Conservation (phyloP, 2,329 filamentous ascomycete species). For the Endothia cerciana region DNA sequence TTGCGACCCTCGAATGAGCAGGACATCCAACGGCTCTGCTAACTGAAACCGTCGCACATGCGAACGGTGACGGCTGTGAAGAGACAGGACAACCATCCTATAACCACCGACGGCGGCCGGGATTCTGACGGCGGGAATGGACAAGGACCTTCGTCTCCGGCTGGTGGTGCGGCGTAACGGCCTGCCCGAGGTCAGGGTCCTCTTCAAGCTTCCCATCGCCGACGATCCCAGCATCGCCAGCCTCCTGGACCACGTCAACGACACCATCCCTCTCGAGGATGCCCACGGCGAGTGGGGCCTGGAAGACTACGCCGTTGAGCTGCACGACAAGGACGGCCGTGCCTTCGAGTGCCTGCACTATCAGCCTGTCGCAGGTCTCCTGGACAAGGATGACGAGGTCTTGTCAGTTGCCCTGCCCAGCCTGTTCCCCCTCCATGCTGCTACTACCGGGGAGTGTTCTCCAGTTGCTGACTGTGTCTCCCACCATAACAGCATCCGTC, state of each 20-base stretch:
- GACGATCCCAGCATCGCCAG: constrained; percentile 72
- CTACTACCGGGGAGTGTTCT: background rate
- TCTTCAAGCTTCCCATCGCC: constrained; percentile 67
- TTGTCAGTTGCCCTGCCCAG: constrained; percentile 55
- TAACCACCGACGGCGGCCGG: background rate
- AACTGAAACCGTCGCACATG: background rate
- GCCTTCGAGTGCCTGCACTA: constrained; percentile 90
- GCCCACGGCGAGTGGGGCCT: constrained; percentile 71
- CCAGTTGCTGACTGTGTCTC: constrained; percentile 26
- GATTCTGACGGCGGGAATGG: constrained; percentile 23
- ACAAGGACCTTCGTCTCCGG: constrained; percentile 68
- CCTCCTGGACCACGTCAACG: constrained; percentile 78
- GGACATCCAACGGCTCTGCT: background rate
- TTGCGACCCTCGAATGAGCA: background rate
- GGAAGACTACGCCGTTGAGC: constrained; percentile 86
- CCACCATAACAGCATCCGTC: constrained; percentile 65
- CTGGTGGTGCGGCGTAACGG: constrained; percentile 73
- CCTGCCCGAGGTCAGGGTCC: constrained; percentile 71
- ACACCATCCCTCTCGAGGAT: constrained; percentile 79
- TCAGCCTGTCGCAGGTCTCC: constrained; percentile 67
- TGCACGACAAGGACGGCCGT: constrained; percentile 56
- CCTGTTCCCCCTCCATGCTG: background rate
- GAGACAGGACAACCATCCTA: background rate
- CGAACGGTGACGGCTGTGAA: background rate
- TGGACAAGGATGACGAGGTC: constrained; percentile 84